phyloP scores from a whole-genome alignment of 2,329 filamentous ascomycete species.

The Akanthomyces uredinophilus region DNA sequence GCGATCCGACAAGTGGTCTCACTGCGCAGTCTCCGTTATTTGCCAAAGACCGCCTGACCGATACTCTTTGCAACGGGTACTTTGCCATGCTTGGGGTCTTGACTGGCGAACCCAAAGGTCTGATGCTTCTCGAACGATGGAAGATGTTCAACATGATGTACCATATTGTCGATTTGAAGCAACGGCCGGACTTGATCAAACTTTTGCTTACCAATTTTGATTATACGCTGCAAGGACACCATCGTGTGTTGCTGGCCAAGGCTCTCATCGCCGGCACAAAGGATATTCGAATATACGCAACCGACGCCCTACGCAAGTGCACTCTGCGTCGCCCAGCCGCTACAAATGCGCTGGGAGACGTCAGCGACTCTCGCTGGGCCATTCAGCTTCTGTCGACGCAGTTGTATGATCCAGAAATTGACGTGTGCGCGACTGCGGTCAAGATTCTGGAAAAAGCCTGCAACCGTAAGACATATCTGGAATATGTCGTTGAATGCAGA shows the following conservation, averaged over 20 bases:
- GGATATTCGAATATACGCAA: conserved; percentile 85
- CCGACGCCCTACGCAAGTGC: conserved; percentile 81
- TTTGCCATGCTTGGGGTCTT: conserved; percentile 87
- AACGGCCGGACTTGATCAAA: conserved; percentile 87
- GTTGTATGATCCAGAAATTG: conserved; percentile 93
- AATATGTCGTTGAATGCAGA: conserved; percentile 94
- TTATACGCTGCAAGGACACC: conserved; percentile 82
- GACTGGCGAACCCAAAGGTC: conserved; percentile 74
- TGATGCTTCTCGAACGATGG: conserved; percentile 91
- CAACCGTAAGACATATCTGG: conserved; percentile 82
- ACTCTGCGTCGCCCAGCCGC: conserved; percentile 49
- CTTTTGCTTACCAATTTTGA: conserved; percentile 86
- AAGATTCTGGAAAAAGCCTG: conserved; percentile 97
- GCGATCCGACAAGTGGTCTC: conserved; percentile 74
- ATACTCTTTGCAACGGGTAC: conserved; percentile 88
- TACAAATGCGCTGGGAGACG: conserved; percentile 30
- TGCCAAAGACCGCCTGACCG: conserved; percentile 73
- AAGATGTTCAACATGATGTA: conserved; percentile 99
- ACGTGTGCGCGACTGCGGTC: conserved; percentile 92
- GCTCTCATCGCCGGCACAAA: conserved; percentile 88
- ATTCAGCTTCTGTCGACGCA: conserved; percentile 97
- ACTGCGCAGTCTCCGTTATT: conserved; percentile 87
- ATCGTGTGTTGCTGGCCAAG: conserved; percentile 87
- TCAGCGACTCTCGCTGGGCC: conserved; percentile 83
- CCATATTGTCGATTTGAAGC: conserved; percentile 87